Base-by-base conservation (phyloP, 352 stramenopile genomes). In the Aphanomyces stellatus region DNA sequence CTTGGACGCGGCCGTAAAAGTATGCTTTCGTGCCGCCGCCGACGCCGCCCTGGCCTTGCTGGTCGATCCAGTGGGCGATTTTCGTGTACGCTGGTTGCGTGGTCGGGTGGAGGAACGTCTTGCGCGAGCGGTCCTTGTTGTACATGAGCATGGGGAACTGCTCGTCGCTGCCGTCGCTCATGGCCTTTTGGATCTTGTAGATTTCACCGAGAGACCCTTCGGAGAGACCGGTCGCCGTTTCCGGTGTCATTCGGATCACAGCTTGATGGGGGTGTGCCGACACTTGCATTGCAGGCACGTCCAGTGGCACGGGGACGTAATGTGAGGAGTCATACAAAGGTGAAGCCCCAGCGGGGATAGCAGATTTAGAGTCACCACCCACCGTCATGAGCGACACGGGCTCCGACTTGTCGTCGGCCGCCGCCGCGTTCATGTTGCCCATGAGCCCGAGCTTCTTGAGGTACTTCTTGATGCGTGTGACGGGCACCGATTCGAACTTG, bases 121-220 rank as follows among this genome's bases (percentile, higher is more conserved):
- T 95, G 61, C 86, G 84, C 51, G 81, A 79, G 41, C 86, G 82
- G 51, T 80, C 74, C 75, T 93, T 95, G 75, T 95, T 95, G 75
- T 95, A 95, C 57, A 95, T 83, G 48, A 95, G 79, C 86, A 95
- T 95, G 25, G 86, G 84, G 65, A 88, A 74, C 25, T 83, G 81
- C 46, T 78, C 65, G 4, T 79, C 81, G 60, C 87, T 74, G 1
- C 74, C 69, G 40, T 53, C 64, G 48, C 85, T 77, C 71, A 91
- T 74, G 15, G 86, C 86, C 60, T 93, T 85, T 49, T 95, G 86
- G 72, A 95, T 92, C 77, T 95, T 95, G 77, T 95, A 95, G 76
- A 95, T 91, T 75, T 95, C 86, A 30, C 85, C 85, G 51, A 91
- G 75, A 10, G 78, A 80, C 24, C 83, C 84, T n/a, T 84, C 69